These are phyloP conservation scores for Gracilaria domingensis DNA, from an alignment of 23 red algal species.

Conservation along the genomic window DNA sequence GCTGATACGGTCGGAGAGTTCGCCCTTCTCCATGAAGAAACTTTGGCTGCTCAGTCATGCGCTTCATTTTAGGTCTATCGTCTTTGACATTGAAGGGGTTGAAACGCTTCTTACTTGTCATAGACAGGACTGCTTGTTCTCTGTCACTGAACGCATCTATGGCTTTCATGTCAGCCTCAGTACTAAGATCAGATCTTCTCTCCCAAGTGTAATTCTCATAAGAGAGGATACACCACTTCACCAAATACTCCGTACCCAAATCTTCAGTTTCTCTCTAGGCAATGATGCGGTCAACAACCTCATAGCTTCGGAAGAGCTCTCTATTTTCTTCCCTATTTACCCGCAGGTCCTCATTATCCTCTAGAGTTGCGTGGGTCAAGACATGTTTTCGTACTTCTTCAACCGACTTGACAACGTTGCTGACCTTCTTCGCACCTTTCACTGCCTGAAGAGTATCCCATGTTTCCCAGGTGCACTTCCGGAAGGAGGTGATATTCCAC, in stretches of 20 bases:
- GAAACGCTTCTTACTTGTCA: slow-evolving; percentile 55
- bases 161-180: slow-evolving; percentile 80
- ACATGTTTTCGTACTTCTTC: slow-evolving; percentile 46
- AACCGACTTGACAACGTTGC: slow-evolving; percentile 80
- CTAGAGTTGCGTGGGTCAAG: slow-evolving; percentile 57
- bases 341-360: slow-evolving; percentile 78
- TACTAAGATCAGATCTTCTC: slow-evolving; percentile 53
- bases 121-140: slow-evolving; percentile 62
- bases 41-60: slow-evolving; percentile 77
- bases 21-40: slow-evolving; percentile 89
- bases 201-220: slow-evolving; percentile 94
- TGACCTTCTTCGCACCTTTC: slow-evolving; percentile 84
- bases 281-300: slow-evolving; percentile 82
- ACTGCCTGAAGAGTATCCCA: slow-evolving; percentile 59
- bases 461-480: slow-evolving; percentile 79
- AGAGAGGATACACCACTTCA: slow-evolving; percentile 83
- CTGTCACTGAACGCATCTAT: slow-evolving; percentile 89
- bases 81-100: slow-evolving; percentile 89
- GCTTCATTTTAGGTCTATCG: slow-evolving; percentile 68
- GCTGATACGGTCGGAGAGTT: slow-evolving; percentile 91
- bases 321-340: slow-evolving; percentile 66
- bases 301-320: slow-evolving; percentile 56
- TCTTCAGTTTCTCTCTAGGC: slow-evolving; percentile 69
- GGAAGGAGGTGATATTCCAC: slow-evolving; percentile 71
- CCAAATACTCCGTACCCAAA: slow-evolving; percentile 77